Percentiles rank a stretch among this genome's conserved stretches.
Conservation (phyloP, 176 grass and related monocot genomes). For the Ampelocalamus luodianensis region DNA sequence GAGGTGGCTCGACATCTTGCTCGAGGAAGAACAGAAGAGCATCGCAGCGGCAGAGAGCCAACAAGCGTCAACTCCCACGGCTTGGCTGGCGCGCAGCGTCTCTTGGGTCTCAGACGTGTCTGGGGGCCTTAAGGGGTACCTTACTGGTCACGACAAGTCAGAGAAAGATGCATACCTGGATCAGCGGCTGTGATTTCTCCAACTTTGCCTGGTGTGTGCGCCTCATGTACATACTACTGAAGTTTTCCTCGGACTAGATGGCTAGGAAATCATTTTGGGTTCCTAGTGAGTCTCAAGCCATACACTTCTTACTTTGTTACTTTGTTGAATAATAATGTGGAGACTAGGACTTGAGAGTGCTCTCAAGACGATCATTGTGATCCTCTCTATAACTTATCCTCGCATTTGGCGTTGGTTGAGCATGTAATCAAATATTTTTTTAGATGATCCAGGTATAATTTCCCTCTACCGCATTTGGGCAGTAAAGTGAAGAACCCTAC, state of each 20-base stretch:
- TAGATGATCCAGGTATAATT: no score
- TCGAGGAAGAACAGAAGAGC: constrained; percentile 68
- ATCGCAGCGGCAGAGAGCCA: constrained; percentile 50
- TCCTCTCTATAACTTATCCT: no score
- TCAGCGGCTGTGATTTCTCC: constrained; percentile 53
- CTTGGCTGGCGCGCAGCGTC: constrained; percentile 73
- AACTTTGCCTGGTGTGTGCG: background rate
- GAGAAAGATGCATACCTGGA: constrained; percentile 69
- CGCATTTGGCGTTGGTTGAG: no score
- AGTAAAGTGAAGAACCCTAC: no score
- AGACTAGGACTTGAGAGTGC: constrained; percentile 23
- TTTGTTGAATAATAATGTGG: constrained; percentile 44
- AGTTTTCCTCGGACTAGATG: background rate
- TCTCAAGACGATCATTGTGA: constrained; percentile 16
- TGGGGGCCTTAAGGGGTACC: constrained; percentile 60
- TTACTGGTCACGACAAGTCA: constrained; percentile 47
- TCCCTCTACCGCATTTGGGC: no score
- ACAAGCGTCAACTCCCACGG: constrained; percentile 44
- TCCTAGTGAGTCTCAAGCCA: background rate
- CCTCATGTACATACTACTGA: constrained; percentile 42
- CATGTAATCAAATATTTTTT: no score
- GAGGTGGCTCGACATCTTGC: constrained; percentile 59
- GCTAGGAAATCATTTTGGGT: constrained; percentile 14
- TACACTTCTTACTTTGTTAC: background rate
- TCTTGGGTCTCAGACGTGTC: constrained; percentile 69